A percentile compares a stretch with the other conserved stretches of the same genome.
Evolutionary conservation across 1,139 yeast species (phyloP).

Genomic region (Lodderomyces theae): DNA sequence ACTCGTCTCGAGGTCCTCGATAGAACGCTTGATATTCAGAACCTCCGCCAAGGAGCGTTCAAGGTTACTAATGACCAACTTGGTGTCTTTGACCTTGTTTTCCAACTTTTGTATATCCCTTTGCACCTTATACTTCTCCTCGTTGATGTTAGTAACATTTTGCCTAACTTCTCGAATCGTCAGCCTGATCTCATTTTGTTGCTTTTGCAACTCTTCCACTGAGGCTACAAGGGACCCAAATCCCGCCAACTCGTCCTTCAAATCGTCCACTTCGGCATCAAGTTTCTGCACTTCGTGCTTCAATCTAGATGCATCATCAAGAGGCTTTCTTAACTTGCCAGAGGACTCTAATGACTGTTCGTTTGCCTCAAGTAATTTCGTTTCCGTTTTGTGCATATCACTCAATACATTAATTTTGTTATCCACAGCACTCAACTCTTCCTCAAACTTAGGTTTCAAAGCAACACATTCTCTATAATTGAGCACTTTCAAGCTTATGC

Average conservation of each 20-base stretch:
- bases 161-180: constrained; percentile 47
- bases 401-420: constrained; percentile 15
- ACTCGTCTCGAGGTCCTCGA: constrained; percentile 20
- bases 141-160: constrained; percentile 41
- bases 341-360: constrained; percentile 11
- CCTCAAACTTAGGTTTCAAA: constrained; percentile 10
- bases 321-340: constrained; percentile 22
- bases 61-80: constrained; percentile 52
- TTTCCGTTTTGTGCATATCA: constrained; percentile 16
- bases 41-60: constrained; percentile 49
- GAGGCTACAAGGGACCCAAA: constrained; percentile 30
- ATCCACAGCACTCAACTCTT: constrained; percentile 12
- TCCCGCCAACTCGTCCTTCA: constrained; percentile 38
- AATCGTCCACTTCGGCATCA: constrained; percentile 32
- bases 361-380: constrained; percentile 6
- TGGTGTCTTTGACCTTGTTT: constrained; percentile 54
- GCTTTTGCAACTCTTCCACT: constrained; percentile 51
- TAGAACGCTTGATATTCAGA: constrained; percentile 19
- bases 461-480: constrained; percentile 23
- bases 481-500: constrained; percentile 28
- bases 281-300: constrained; percentile 33
- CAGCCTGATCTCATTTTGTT: constrained; percentile 41
- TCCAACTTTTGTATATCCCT: constrained; percentile 52
- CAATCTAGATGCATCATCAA: constrained; percentile 37
- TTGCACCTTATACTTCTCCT: constrained; percentile 48